Base-by-base conservation (phyloP, 495 filamentous ascomycete genomes). In the Neohortaea acidophila region DNA sequence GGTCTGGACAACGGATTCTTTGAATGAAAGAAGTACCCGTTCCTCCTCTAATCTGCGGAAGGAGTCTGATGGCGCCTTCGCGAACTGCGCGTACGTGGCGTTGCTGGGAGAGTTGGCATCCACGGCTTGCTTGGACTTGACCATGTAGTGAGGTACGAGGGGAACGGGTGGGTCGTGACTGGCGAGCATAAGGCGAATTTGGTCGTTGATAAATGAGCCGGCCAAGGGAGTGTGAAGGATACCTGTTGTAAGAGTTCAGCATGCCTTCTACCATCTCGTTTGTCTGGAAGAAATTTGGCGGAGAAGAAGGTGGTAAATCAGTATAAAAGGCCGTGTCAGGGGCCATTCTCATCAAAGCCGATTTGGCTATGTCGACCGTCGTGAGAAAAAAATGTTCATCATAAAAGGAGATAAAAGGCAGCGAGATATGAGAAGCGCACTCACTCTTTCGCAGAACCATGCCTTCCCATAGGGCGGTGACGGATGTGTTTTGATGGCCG, bases 1-100 rank as follows among this genome's bases (percentile, higher is more conserved):
- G 20, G 85, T 73, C 54, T 92, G 81, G 19, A 94, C 87, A 30
- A 94, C 84, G 33, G 78, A 87, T 63, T 97, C 91, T 63, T 97
- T 97, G 68, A 94, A 97, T 53, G 94, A 83, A 26, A 79, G 81
- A 17, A 96, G 61, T 11, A 94, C 79, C 30, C 89, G 81, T 51
- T 96, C 91, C 66, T 97, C 91, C 58, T 94, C 72, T 20, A 84
- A 70, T 12, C 64, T 64, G 45, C 79, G 75, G 69, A 83, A 96
- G 21, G 77, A 79, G 3, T 68, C 68, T 34, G 72, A 59, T 5
- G 84, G 79, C 27, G 75, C 69, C 41, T 61, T 62, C 7, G 66
- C 59, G 54, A 84, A 93, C 13, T 65, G 68, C 36, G 70, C 72
- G 59, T 74, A 77, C 31, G 63, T 70, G 24, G 70, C 80, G 58